Evolutionary conservation across 2,329 filamentous ascomycete species (phyloP), one percentile per base, ranked within the genome.

Genomic region (Cercospora sp.): DNA sequence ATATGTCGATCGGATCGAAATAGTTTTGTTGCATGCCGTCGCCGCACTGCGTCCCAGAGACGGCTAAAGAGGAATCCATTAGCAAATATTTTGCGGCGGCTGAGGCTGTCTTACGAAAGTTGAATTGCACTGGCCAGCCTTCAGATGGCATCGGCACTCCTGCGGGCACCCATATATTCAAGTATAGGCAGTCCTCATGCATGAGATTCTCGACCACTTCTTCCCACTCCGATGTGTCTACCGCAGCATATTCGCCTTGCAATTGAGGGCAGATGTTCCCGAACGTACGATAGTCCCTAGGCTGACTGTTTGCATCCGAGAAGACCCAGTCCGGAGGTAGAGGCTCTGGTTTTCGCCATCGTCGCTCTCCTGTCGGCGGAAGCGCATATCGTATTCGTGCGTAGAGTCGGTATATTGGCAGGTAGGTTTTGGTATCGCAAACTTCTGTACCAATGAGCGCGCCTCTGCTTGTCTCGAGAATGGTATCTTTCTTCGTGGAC

Each of bases 81-180:
- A 67, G 65, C 13, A 20, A 12, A 16, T 23, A 8, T 31, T 26
- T 20, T 30, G 18, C 30, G 13, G 3, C 36, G 3, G 9, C 8
- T 9, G 9, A 55, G 28, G 7, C 20, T 26, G 10, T 57, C 68
- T 51, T 51, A 69, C 68, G 66, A 36, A 70, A 67, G 16, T 65
- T 59, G 30, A 71, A 71, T 23, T 71, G 70, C 20, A 71, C 68
- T 18, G 70, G 68, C 66, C 68, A 71, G n/a, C 70, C 70, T 55
- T 55, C 63, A 6, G 60, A 55, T 7, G 68, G 66, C 30, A 59
- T 53, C 42, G 62, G 64, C 18, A 65, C 70, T 31, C 68, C 70
- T 28, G 66, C 68, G n/a, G 70, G 70, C 18, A 69, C 68, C 68
- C 68, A 71, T 18, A 71, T 67, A 13, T 71, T 69, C 48, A 71